Evolutionary conservation across 352 stramenopile genomes (phyloP), one percentile per base, ranked within the genome.

Genomic region (Phytophthora uliginosa): DNA sequence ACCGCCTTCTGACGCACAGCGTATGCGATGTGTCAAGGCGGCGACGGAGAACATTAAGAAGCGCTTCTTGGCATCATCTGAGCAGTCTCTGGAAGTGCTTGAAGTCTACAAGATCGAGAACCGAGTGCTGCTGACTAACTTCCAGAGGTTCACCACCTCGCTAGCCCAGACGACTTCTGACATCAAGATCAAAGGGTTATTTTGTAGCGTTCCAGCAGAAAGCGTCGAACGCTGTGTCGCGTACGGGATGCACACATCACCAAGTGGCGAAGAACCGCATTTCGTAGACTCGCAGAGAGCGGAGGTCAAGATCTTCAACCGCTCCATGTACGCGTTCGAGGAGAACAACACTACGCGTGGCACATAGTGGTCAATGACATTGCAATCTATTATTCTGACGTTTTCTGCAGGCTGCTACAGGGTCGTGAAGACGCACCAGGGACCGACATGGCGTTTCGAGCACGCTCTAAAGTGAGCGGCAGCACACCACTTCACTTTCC

Each of bases 71-170:
- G 36, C 66, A 9, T 52, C 71, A 1, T 28, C 61, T 3, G 36
- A 22, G 13, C 26, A 34, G n/a, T 53, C 34, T 1, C 40, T 95
- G n/a, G 70, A 94, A n/a, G 86, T 96, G 8, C 61, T 87, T 26
- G 83, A 91, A 33, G 89, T 96, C 38, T 96, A 85, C 67, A 95
- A 95, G 56, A 84, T 96, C 60, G 88, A 95, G 55, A 94, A 96
- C 60, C 69, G 71, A 12, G 74, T 77, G 47, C 36, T 95, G 20
- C 55, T 96, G 10, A 63, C 86, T 31, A 65, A 59, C 9, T 95
- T 95, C 40, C 87, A 94, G 61, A 73, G 57, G 17, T 83, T 83
- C 63, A 77, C 83, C 24, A 61, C 47, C 13, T 55, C 67, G 1
- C 50, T 84, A 6, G 18, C 69, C 4, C 53, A 67, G 13, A 55